Percentiles rank a stretch among this genome's conserved stretches.
Evolutionary conservation across 208 protist species (phyloP).

Genomic region (Trypanosomatidae sp.): DNA sequence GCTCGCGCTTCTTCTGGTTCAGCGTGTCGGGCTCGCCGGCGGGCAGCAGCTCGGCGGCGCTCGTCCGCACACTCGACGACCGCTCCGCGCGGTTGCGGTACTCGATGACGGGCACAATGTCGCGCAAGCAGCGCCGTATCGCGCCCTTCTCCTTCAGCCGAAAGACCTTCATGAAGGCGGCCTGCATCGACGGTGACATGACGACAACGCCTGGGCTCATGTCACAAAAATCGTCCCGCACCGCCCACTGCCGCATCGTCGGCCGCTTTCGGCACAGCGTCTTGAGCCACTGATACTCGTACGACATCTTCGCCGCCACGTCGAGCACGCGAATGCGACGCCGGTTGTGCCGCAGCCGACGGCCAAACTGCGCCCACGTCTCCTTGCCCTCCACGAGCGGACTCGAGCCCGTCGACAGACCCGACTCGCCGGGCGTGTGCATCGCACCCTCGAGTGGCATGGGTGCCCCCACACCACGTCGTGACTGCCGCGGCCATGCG

Average conservation of each 20-base stretch:
- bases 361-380: constrained; percentile 75
- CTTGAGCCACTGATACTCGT: constrained; percentile 87
- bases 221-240: constrained; percentile 79
- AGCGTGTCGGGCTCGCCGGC: constrained; percentile 76
- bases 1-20: constrained; percentile 80
- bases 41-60: constrained; percentile 59
- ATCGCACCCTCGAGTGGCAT: constrained; percentile 20
- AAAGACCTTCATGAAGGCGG: constrained; percentile 84
- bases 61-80: constrained; percentile 19
- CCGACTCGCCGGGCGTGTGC: constrained; percentile 61
- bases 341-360: constrained; percentile 63
- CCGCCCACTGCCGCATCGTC: constrained; percentile 76
- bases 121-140: constrained; percentile 67
- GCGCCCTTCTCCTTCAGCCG: constrained; percentile 73
- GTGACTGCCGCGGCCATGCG: no score
- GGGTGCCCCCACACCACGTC: no score
- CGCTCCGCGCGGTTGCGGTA: constrained; percentile 74
- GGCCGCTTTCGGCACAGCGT: constrained; percentile 77
- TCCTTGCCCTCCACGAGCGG: constrained; percentile 51
- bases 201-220: constrained; percentile 80
- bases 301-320: constrained; percentile 83
- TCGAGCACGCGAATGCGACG: constrained; percentile 79
- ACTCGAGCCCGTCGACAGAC: constrained; percentile 31
- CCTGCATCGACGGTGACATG: constrained; percentile 86
- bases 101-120: constrained; percentile 83